phyloP scores from a whole-genome alignment of 768 basidiomycete species.

The Termitomyces eurrhizus region DNA sequence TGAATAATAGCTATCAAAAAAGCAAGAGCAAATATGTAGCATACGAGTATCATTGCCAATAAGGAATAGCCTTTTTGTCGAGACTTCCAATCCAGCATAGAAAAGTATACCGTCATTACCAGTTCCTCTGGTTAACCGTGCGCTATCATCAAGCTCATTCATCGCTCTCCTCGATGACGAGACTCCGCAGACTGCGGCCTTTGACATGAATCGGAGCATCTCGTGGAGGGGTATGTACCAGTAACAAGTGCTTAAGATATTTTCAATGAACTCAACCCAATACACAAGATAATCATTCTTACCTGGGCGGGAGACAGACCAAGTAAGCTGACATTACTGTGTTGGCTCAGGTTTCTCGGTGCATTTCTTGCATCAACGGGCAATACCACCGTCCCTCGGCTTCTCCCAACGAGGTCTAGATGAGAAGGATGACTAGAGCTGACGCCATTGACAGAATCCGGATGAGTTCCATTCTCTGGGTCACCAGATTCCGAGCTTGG shows the following conservation, averaged over 20 bases:
- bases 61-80: conserved; percentile 16
- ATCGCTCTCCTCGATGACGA: neutral
- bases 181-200: neutral
- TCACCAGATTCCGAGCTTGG: conserved; percentile 30
- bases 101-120: conserved; percentile 21
- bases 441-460: conserved; percentile 16
- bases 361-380: conserved; percentile 41
- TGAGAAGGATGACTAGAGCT: conserved; percentile 21
- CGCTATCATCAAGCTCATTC: conserved; percentile 23
- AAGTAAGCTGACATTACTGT: conserved; percentile 57
- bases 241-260: conserved; percentile 48
- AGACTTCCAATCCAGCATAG: conserved; percentile 22
- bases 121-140: conserved; percentile 12
- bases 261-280: neutral
- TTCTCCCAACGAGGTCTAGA: conserved; percentile 33
- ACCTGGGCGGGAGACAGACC: conserved; percentile 77
- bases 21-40: conserved; percentile 2
- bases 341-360: conserved; percentile 46
- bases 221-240: conserved; percentile 63
- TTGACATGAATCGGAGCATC: conserved; percentile 35
- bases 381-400: conserved; percentile 44
- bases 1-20: neutral
- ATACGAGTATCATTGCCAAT: neutral
- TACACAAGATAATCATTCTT: conserved; percentile 12
- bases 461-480: conserved; percentile 24